Conservation (phyloP, 192 early-diverging fungal genomes). For the Fimicolochytrium jonesii region DNA sequence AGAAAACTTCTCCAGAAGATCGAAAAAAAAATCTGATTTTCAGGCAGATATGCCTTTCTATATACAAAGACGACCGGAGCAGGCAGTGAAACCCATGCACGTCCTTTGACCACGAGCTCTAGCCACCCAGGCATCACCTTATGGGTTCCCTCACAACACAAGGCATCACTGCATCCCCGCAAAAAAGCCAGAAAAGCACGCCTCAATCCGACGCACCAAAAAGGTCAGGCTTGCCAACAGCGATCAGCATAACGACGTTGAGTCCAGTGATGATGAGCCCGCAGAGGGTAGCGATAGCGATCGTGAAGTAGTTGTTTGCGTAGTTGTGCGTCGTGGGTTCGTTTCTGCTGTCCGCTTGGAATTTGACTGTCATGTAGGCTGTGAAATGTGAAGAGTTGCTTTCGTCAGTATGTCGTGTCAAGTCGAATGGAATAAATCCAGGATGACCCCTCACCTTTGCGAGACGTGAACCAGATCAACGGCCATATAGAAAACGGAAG, state of each 20-base stretch:
- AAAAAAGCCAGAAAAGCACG: no score
- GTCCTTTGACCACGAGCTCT: no score
- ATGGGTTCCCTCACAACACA: no score
- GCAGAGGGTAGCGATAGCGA: background rate
- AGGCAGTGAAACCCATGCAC: no score
- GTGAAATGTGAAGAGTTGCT: no score
- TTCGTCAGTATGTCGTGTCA: background rate
- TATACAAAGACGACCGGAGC: no score
- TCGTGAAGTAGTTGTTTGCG: background rate
- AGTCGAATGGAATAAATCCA: background rate
- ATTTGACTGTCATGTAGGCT: background rate
- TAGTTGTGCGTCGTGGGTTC: background rate
- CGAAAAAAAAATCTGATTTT: no score
- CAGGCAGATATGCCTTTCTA: no score
- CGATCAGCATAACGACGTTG: conserved; percentile 3
- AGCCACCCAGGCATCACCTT: no score
- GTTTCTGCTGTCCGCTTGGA: background rate
- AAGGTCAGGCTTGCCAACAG: background rate
- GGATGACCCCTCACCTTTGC: conserved; percentile 22
- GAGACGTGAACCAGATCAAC: conserved; percentile 60
- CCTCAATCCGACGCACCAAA: background rate
- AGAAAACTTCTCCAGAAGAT: no score
- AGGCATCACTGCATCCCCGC: no score
- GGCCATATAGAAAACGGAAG: conserved; percentile 77
- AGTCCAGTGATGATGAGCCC: conserved; percentile 18